Base-by-base conservation (phyloP, 2,329 filamentous ascomycete species). In the Stagonosporopsis chrysanthemi region DNA sequence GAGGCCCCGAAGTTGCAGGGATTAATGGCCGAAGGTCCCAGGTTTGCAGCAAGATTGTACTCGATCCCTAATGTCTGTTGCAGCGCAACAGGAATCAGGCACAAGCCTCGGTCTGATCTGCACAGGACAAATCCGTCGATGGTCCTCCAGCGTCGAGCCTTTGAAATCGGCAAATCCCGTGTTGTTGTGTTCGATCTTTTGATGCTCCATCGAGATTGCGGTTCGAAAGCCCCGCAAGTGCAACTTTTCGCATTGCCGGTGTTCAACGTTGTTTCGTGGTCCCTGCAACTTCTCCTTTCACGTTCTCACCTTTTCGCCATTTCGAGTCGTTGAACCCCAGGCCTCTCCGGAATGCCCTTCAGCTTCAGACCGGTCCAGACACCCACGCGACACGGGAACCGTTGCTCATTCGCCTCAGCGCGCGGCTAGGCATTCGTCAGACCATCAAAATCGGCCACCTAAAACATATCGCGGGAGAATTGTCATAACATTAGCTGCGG, bases 331-430 rank as follows among this genome's bases (percentile, higher is more conserved):
- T 23, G 38, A 41, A 46, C 15, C 24, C 24, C 35, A 47, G 26
- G 6, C n/a, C 11, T 24, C 39, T n/a, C 48, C 33, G 38, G 54
- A 42, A 24, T 46, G 33, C 12, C 43, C 42, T 39, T 5, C 28
- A 11, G 28, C 28, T 31, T 17, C 40, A 43, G 54, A 52, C 31
- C n/a, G 39, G 38, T 52, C 54, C 26, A 57, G 48, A 57, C 48
- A 33, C 17, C 38, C 48, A 57, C 39, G 54, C 53, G 53, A 56
- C 53, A 51, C 47, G 46, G 48, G 38, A 38, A 44, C 43, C 44
- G 39, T 52, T 52, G 39, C 43, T 44, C 22, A 46, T 38, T 38
- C 15, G 29, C 29, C n/a, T 29, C 48, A 40, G 39, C 22, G 43
- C 23, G 35, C 29, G 29, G 24, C 43, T 52, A 44, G 31, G 40